Conservation (phyloP, 352 stramenopile species). For the Pythium aphanidermatum region DNA sequence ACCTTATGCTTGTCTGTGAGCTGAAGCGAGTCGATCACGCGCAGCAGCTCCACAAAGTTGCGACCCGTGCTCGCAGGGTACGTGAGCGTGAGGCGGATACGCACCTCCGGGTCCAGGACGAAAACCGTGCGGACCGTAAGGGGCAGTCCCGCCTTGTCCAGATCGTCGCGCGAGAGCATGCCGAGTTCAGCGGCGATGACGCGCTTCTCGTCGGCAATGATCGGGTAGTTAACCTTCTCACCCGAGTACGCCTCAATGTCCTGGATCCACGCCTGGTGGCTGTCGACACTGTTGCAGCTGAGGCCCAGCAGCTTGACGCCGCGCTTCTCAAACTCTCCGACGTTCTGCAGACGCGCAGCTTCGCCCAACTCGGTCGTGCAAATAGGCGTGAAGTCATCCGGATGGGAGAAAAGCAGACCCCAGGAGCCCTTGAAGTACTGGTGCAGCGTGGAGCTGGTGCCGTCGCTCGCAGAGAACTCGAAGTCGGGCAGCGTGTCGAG, state of each 20-base stretch:
- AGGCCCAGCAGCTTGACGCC: slow-evolving; percentile 79
- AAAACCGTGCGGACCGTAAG: slow-evolving; percentile 91
- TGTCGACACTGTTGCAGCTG: slow-evolving; percentile 71
- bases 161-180: slow-evolving; percentile 84
- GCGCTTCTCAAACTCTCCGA: slow-evolving; percentile 66
- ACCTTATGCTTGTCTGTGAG: slow-evolving; percentile 44
- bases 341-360: slow-evolving; percentile 74
- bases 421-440: slow-evolving; percentile 57
- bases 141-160: slow-evolving; percentile 69
- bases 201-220: slow-evolving; percentile 85
- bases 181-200: slow-evolving; percentile 76
- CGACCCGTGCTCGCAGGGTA: slow-evolving; percentile 90
- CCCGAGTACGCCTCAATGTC: slow-evolving; percentile 82
- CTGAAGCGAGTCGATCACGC: slow-evolving; percentile 87
- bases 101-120: slow-evolving; percentile 87
- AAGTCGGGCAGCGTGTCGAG: slow-evolving; percentile 61
- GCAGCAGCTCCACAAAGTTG: slow-evolving; percentile 92
- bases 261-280: slow-evolving; percentile 69
- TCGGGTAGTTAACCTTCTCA: slow-evolving; percentile 80
- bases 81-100: slow-evolving; percentile 86
- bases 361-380: slow-evolving; percentile 92
- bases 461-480: slow-evolving; percentile 45
- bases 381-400: slow-evolving; percentile 90
- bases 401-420: slow-evolving; percentile 81
- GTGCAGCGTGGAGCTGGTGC: slow-evolving; percentile 43